Base-by-base conservation (phyloP, 2,329 filamentous ascomycete genomes). In the Dichotomopilus funicola region DNA sequence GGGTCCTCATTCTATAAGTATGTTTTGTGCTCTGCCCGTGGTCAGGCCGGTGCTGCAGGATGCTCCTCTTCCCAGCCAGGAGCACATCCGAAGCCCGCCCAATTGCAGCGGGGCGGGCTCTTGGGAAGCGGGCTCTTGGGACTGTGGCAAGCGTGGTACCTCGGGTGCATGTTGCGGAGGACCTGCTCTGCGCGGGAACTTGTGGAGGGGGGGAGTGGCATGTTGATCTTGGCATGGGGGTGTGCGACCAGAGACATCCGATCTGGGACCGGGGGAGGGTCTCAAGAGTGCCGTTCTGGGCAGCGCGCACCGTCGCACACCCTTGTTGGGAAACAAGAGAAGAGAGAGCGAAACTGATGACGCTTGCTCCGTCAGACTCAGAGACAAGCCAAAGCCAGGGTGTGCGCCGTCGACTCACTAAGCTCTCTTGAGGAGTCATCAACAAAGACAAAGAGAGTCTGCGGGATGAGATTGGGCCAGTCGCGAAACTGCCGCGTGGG, bases 191-290 rank as follows among this genome's bases (percentile, higher is more conserved):
- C 43, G 49, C 51, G 59, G 56, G 58, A 58, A 48, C 54, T 56
- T 45, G 49, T 54, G 58, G 57, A 48, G 56, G 54, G 56, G 58
- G 38, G 54, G 48, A 48, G 53, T 47, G 40, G 10, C 5, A 5
- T 42, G 40, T 45, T 48, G 11, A 43, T 49, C 54, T 56, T 53
- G 57, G 59, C 45, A 57, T 55, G 58, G 61, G 19, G 61, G 58
- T 52, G 61, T 62, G 61, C 54, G 51, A 59, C 59, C 49, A 61
- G 53, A 52, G 60, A 59, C 57, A 58, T 59, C 61, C 58, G 63
- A 62, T 63, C 53, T 60, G 61, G 54, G 51, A 37, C 53, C 48
- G 46, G 35, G 55, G 58, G 48, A 56, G 55, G 56, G 55, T 37
- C 48, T 48, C 42, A 38, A 41, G 13, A 35, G 62, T 59, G 55